phyloP scores from a whole-genome alignment of 2,329 filamentous ascomycete species.

The Leptoxyphium fumago region DNA sequence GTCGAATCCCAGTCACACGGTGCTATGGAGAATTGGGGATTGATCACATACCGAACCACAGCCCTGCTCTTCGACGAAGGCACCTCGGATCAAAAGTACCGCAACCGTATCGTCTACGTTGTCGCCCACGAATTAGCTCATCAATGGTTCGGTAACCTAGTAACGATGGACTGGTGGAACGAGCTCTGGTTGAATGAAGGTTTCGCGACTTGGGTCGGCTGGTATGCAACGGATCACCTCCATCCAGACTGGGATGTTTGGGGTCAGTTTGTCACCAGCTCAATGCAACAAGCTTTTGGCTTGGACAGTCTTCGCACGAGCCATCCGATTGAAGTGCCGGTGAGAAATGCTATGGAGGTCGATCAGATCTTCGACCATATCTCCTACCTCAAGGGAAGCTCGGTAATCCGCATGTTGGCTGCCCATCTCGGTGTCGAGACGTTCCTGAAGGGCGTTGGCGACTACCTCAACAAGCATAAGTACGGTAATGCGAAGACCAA shows the following conservation, averaged over 20 bases:
- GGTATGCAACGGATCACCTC: slow-evolving; percentile 79
- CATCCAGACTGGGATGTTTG: slow-evolving; percentile 97
- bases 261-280: slow-evolving; percentile 93
- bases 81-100: slow-evolving; percentile 77
- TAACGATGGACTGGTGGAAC: slow-evolving; percentile 84
- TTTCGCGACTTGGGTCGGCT: slow-evolving; percentile 96
- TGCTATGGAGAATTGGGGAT: slow-evolving; percentile 92
- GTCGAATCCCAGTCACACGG: slow-evolving; percentile 41
- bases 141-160: slow-evolving; percentile 91
- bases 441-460: slow-evolving; percentile 79
- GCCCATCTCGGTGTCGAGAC: slow-evolving; percentile 74
- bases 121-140: slow-evolving; percentile 96
- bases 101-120: slow-evolving; percentile 89
- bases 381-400: slow-evolving; percentile 92
- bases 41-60: slow-evolving; percentile 84
- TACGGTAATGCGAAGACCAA: slow-evolving; percentile 85
- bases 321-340: slow-evolving; percentile 91
- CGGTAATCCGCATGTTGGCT: slow-evolving; percentile 90
- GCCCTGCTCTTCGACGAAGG: slow-evolving; percentile 93
- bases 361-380: slow-evolving; percentile 98
- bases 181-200: slow-evolving; percentile 83
- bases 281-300: slow-evolving; percentile 78
- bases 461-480: slow-evolving; percentile 76
- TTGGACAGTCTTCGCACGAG: slow-evolving; percentile 83
- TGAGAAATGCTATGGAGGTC: slow-evolving; percentile 83